These are phyloP conservation scores for Delphinella strobiligena DNA, from an alignment of 2,329 filamentous ascomycete species.

Conservation along the genomic window DNA sequence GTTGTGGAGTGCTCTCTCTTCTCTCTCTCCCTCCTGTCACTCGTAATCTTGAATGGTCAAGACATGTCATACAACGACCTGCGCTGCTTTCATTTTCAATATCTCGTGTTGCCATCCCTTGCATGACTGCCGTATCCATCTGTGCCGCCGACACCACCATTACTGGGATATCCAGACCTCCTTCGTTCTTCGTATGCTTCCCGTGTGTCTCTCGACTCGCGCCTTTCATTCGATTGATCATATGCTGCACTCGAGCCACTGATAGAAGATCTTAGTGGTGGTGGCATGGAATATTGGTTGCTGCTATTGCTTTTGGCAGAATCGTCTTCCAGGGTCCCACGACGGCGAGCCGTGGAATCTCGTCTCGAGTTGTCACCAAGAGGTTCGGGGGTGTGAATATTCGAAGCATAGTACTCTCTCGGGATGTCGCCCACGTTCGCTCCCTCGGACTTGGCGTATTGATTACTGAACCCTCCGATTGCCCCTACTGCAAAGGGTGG, in stretches of 20 bases:
- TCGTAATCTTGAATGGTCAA: too few relatives aligned
- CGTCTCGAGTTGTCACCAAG: conserved; percentile 4
- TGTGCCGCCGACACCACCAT: conserved; percentile 2
- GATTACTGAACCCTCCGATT: too few relatives aligned
- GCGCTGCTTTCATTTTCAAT: neutral
- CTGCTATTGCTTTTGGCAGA: too few relatives aligned
- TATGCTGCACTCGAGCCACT: too few relatives aligned
- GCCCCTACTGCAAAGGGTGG: conserved; percentile 5
- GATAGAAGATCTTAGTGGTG: neutral
- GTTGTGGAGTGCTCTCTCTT: too few relatives aligned
- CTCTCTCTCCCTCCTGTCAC: too few relatives aligned
- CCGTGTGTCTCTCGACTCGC: too few relatives aligned
- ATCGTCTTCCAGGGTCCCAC: conserved; percentile 2
- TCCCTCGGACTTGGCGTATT: conserved; percentile 11
- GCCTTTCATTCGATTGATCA: too few relatives aligned
- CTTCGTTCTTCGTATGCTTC: conserved; percentile 2
- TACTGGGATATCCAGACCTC: too few relatives aligned
- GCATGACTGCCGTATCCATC: conserved; percentile 7
- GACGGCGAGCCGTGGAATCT: neutral
- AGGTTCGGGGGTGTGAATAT: conserved; percentile 9
- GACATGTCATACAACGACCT: neutral
- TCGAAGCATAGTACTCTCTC: conserved; percentile 9
- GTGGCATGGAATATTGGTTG: neutral
- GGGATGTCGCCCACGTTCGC: conserved; percentile 11
- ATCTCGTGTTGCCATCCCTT: neutral